These are phyloP conservation scores for Straminergon stramineum DNA, from an alignment of 225 moss, liverwort and hornwort species.

Conservation along the genomic window DNA sequence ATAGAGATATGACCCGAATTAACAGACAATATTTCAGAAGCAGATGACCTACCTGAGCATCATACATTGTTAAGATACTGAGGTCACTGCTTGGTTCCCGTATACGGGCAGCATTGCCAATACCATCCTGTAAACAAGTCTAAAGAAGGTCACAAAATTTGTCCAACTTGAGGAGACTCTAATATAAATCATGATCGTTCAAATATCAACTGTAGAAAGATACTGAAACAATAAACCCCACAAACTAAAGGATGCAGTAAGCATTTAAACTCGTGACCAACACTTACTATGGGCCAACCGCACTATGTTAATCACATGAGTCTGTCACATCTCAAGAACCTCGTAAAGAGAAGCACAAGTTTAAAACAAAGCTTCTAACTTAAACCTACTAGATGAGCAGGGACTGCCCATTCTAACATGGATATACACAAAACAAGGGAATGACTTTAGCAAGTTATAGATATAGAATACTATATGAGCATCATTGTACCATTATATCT, in stretches of 20 bases:
- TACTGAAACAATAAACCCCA: neutral
- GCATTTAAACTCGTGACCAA: neutral
- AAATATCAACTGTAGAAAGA: neutral
- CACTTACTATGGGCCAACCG: neutral
- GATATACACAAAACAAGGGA: neutral
- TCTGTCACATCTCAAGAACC: neutral
- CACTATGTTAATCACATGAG: neutral
- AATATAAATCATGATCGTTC: neutral
- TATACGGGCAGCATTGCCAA: constrained; percentile 27
- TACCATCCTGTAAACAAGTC: constrained; percentile 29
- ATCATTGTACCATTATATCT: neutral
- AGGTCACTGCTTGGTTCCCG: constrained; percentile 63
- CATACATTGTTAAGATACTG: constrained; percentile 74
- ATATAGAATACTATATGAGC: neutral
- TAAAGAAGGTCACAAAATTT: constrained; percentile 1
- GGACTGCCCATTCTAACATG: neutral
- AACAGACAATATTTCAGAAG: neutral
- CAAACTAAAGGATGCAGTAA: neutral
- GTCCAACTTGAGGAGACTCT: neutral
- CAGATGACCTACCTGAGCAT: constrained; percentile 61
- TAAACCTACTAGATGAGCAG: neutral
- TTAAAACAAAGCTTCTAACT: neutral
- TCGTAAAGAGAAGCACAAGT: neutral
- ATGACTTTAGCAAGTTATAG: neutral
- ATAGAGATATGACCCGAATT: neutral